Evolutionary conservation across 805 yeast species (phyloP).

Genomic region (Candida chauliodis): DNA sequence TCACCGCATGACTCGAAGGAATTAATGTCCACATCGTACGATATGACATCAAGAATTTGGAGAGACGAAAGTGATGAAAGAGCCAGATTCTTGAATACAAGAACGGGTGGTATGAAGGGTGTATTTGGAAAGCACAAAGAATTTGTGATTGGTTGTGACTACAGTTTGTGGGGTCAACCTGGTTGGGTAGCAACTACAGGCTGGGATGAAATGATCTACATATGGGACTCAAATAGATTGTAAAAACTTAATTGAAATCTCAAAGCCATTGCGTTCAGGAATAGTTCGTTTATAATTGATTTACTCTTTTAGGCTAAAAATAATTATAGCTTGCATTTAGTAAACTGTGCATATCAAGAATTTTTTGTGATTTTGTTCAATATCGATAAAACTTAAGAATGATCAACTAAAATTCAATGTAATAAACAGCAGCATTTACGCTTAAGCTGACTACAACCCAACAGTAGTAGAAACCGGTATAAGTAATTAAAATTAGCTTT

Average conservation of each 20-base stretch:
- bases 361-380: too few species aligned
- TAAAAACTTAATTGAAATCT: slow-evolving; percentile 1
- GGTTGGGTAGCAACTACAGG: slow-evolving; percentile 95
- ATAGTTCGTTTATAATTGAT: too few species aligned
- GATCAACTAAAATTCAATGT: too few species aligned
- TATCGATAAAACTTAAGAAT: too few species aligned
- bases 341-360: too few species aligned
- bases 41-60: slow-evolving; percentile 92
- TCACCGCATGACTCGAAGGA: slow-evolving; percentile 79
- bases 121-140: slow-evolving; percentile 73
- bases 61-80: slow-evolving; percentile 61
- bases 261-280: too few species aligned
- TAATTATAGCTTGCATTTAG: too few species aligned
- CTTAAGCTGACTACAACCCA: too few species aligned
- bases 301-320: too few species aligned
- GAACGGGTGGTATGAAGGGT: slow-evolving; percentile 50
- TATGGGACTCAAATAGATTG: slow-evolving; percentile 70
- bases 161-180: slow-evolving; percentile 94
- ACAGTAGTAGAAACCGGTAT: too few species aligned
- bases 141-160: slow-evolving; percentile 90
- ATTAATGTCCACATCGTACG: slow-evolving; percentile 77
- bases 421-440: too few species aligned
- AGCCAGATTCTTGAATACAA: slow-evolving; percentile 40
- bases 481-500: too few species aligned
- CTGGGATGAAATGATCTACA: slow-evolving; percentile 92